phyloP scores from a whole-genome alignment of 2,329 filamentous ascomycete species.

The Penicillium sp. region DNA sequence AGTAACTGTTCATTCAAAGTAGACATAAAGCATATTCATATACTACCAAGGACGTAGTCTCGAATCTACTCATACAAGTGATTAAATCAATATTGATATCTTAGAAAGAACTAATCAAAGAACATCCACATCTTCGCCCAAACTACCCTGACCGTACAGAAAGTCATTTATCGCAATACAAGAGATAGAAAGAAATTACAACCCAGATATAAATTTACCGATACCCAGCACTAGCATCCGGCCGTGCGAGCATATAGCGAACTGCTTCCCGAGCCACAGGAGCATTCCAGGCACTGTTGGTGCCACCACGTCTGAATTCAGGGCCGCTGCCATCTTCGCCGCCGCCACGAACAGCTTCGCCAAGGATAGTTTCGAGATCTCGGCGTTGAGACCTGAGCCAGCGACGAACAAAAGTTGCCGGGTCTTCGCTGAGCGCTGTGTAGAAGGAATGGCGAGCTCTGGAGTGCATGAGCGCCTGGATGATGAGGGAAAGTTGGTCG shows the following conservation, averaged over 20 bases:
- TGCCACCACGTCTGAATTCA: slow-evolving; percentile 48
- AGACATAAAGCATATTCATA: not conserved
- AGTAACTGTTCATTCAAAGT: not conserved
- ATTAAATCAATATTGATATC: not conserved
- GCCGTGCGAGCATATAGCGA: slow-evolving; percentile 56
- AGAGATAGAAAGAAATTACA: not conserved
- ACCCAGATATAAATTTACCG: not conserved
- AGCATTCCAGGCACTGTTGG: slow-evolving; percentile 60
- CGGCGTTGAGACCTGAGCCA: slow-evolving; percentile 91
- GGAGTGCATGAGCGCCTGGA: slow-evolving; percentile 77
- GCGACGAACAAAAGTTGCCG: slow-evolving; percentile 74
- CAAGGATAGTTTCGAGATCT: slow-evolving; percentile 82
- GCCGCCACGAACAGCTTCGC: slow-evolving; percentile 64
- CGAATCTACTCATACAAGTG: not conserved
- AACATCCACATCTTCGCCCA: slow-evolving; percentile 4
- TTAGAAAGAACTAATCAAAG: not conserved
- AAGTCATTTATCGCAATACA: not conserved
- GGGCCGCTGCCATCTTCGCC: slow-evolving; percentile 51
- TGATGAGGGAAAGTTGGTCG: slow-evolving; percentile 75
- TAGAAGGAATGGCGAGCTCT: slow-evolving; percentile 92
- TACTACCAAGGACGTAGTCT: too few relatives aligned
- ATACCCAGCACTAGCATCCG: slow-evolving; percentile 25
- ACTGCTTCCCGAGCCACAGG: slow-evolving; percentile 60
- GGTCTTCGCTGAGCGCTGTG: slow-evolving; percentile 71
- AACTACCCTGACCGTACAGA: slow-evolving; percentile 7